Evolutionary conservation across 148 eudicot genomes (phyloP).

Genomic region (Camellia lanceoleosa): DNA sequence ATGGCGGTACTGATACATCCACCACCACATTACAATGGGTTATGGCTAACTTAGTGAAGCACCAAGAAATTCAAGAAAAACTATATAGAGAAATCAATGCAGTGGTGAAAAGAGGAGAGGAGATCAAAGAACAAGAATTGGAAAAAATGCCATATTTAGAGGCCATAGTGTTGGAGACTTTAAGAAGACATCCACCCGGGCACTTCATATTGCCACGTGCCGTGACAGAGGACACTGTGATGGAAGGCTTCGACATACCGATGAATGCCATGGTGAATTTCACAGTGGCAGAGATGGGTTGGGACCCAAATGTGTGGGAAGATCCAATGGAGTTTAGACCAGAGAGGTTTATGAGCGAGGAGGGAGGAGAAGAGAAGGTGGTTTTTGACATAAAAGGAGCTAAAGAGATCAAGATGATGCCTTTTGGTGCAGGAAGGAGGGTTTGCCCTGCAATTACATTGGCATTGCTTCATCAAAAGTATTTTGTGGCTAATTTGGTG

Average conservation of each 20-base stretch:
- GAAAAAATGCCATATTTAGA: constrained; percentile 21
- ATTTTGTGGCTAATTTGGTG: constrained; percentile 20
- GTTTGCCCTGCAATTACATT: constrained; percentile 19
- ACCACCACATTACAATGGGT: constrained; percentile 21
- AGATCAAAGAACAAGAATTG: constrained; percentile 17
- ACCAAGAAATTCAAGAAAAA: constrained; percentile 18
- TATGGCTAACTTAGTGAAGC: constrained; percentile 26
- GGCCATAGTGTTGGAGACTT: constrained; percentile 22
- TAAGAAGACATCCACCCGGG: constrained; percentile 25
- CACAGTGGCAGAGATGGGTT: constrained; percentile 24
- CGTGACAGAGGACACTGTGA: not conserved
- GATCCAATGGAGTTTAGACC: constrained; percentile 25
- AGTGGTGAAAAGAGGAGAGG: constrained; percentile 5
- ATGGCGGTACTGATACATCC: constrained; percentile 22
- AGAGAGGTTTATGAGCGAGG: constrained; percentile 12
- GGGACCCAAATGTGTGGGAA: constrained; percentile 24
- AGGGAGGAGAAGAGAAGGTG: not conserved
- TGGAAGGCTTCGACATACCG: constrained; percentile 21
- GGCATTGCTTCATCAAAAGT: constrained; percentile 21
- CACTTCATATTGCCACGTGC: constrained; percentile 19
- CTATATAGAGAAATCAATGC: constrained; percentile 3
- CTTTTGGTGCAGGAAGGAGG: constrained; percentile 24
- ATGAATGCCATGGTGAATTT: constrained; percentile 17
- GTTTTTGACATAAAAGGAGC: constrained; percentile 14
- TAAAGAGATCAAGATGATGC: constrained; percentile 24